These are phyloP conservation scores for Umbelopsis sp. DNA, from an alignment of 192 early-diverging fungal genomes.

Conservation along the genomic window DNA sequence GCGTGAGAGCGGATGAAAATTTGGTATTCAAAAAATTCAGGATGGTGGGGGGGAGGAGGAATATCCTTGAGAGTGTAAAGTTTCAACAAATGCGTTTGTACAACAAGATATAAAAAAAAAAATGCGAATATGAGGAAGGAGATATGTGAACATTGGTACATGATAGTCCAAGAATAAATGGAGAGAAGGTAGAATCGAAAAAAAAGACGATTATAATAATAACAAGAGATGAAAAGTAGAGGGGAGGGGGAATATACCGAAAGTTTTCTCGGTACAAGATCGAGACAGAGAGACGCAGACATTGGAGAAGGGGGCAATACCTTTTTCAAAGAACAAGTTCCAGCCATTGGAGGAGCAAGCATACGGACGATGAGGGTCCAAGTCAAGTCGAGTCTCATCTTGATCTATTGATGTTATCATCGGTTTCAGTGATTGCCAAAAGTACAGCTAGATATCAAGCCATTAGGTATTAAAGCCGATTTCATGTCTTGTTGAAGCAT, in stretches of 20 bases:
- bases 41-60: no score
- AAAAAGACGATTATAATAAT: neutral
- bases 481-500: neutral
- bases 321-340: neutral
- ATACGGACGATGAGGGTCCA: neutral
- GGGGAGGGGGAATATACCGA: neutral
- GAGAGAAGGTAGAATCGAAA: neutral
- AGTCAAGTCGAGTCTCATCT: neutral
- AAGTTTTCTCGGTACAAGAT: neutral
- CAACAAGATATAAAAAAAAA: neutral
- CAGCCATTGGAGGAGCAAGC: neutral
- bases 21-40: no score
- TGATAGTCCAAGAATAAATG: neutral
- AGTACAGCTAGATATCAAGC: neutral
- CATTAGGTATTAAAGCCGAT: neutral
- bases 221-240: neutral
- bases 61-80: neutral
- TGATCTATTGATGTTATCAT: neutral
- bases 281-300: neutral
- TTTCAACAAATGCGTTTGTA: neutral
- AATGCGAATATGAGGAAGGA: neutral
- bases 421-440: neutral
- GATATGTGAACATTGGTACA: slow-evolving; percentile 4
- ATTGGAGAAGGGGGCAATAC: neutral
- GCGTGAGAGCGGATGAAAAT: no score